Percentiles rank a stretch among this genome's conserved stretches.
These are phyloP conservation scores for Diaporthe vaccinii DNA, from an alignment of 2,329 filamentous ascomycete genomes.

Conservation along the genomic window DNA sequence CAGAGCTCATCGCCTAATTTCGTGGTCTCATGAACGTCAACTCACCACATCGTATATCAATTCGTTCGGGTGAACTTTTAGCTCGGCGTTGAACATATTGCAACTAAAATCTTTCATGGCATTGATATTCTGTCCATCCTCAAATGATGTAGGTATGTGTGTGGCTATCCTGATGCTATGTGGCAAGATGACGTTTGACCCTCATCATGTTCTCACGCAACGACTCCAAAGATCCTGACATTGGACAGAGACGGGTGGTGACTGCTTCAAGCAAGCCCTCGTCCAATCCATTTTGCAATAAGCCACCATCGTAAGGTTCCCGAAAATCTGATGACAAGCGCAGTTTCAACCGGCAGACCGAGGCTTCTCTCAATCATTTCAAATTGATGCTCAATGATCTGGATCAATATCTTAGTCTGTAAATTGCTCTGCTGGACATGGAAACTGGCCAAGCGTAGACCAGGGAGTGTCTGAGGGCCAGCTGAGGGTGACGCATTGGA, in stretches of 20 bases:
- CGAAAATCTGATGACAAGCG: neutral
- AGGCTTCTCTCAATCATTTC: neutral
- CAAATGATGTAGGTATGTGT: too few species aligned
- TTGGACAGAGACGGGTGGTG: neutral
- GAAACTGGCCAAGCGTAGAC: neutral
- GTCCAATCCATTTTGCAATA: neutral
- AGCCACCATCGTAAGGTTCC: neutral
- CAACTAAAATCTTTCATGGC: too few species aligned
- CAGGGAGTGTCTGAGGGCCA: neutral
- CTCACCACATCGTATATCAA: too few species aligned
- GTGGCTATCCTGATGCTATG: neutral
- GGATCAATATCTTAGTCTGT: neutral
- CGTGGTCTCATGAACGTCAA: too few species aligned
- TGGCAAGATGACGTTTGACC: neutral
- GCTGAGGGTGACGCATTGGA: neutral
- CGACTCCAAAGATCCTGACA: neutral
- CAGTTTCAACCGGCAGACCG: neutral
- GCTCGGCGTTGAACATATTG: too few species aligned
- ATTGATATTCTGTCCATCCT: too few species aligned
- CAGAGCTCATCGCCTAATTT: too few species aligned
- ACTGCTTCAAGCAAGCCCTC: neutral
- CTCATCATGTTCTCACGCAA: neutral
- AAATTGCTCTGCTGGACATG: neutral
- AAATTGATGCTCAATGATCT: slow-evolving; percentile 11
- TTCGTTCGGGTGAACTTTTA: too few species aligned